Conservation (phyloP, 306 rosid species). For the Myrica gale region DNA sequence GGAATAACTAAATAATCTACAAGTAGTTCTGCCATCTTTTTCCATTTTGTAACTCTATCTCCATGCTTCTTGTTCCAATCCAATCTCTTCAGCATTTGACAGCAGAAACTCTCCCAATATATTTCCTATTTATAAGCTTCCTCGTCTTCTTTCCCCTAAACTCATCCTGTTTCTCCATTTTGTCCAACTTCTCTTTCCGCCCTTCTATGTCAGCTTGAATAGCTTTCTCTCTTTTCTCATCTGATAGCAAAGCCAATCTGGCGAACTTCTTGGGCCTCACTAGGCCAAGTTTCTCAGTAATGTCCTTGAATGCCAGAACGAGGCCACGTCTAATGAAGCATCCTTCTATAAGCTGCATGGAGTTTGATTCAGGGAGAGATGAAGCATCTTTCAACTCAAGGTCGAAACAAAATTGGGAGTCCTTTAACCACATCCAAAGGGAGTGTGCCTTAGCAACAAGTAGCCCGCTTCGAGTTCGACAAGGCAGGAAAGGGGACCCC, state of each 20-base stretch:
- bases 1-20: background rate
- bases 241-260: conserved; percentile 80
- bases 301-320: conserved; percentile 82
- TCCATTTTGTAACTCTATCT: background rate
- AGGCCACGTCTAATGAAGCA: conserved; percentile 87
- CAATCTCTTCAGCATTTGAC: conserved; percentile 31
- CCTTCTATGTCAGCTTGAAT: conserved; percentile 70
- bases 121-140: conserved; percentile 45
- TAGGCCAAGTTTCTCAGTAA: conserved; percentile 61
- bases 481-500: conserved; percentile 95
- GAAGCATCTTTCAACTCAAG: conserved; percentile 81
- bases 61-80: conserved; percentile 20
- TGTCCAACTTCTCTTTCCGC: conserved; percentile 73
- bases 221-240: conserved; percentile 66
- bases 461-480: conserved; percentile 73
- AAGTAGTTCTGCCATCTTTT: background rate
- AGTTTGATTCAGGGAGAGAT: conserved; percentile 60
- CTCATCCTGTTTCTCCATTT: conserved; percentile 47
- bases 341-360: conserved; percentile 76
- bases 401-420: conserved; percentile 89
- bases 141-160: conserved; percentile 42
- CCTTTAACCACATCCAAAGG: conserved; percentile 94
- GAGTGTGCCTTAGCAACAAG: conserved; percentile 96
- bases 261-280: conserved; percentile 93
- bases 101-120: conserved; percentile 35